A percentile compares a stretch with the other conserved stretches of the same genome.
Evolutionary conservation across 805 yeast genomes (phyloP).

Genomic region (Zygotorulaspora chibaensis): DNA sequence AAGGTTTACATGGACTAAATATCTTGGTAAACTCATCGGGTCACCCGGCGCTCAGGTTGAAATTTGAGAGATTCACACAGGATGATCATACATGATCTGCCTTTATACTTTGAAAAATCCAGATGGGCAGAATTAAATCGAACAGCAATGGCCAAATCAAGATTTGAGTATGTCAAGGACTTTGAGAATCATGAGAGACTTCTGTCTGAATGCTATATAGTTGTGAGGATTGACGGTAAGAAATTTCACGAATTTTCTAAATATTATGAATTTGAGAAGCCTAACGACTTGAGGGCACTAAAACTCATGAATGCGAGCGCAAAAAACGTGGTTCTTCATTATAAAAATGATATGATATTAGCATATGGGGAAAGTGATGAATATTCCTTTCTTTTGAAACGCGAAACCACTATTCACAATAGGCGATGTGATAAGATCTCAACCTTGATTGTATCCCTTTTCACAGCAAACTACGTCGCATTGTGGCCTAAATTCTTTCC

Average conservation of each 20-base stretch:
- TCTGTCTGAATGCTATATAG: slow-evolving; percentile 75
- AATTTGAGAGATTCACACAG: too few species aligned
- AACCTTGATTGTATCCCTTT: slow-evolving; percentile 75
- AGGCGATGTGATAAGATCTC: slow-evolving; percentile 76
- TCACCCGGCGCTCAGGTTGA: too few species aligned
- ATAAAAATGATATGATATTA: slow-evolving; percentile 64
- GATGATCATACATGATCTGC: too few species aligned
- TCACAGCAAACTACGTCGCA: slow-evolving; percentile 68
- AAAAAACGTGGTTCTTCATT: slow-evolving; percentile 50
- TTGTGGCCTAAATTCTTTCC: slow-evolving; percentile 64
- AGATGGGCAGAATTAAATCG: too few species aligned
- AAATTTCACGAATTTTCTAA: slow-evolving; percentile 86
- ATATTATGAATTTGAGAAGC: slow-evolving; percentile 72
- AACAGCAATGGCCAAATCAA: slow-evolving; percentile 67
- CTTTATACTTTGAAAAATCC: too few species aligned
- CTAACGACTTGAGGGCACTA: slow-evolving; percentile 79
- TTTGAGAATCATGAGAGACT: slow-evolving; percentile 73
- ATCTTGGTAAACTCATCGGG: too few species aligned
- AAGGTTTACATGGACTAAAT: too few species aligned
- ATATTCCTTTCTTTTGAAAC: slow-evolving; percentile 72
- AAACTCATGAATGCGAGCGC: slow-evolving; percentile 82
- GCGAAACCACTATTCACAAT: slow-evolving; percentile 66
- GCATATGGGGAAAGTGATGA: slow-evolving; percentile 97
- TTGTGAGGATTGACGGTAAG: slow-evolving; percentile 86
- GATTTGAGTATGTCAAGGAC: slow-evolving; percentile 78